Conservation (phyloP, 169 alveolate species). For the Plasmodium knowlesi region DNA sequence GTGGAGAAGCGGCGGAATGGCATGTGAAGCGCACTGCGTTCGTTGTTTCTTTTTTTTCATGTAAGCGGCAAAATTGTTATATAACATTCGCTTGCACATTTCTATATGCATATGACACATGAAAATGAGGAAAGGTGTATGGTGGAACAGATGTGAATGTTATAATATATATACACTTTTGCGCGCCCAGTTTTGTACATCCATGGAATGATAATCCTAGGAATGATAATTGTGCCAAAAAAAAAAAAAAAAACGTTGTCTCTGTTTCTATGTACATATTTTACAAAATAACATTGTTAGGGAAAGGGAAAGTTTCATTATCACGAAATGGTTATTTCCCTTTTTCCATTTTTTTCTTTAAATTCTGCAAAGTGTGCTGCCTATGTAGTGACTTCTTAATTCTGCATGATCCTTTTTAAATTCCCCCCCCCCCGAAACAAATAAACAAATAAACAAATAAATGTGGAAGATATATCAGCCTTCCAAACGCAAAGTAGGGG, state of each 20-base stretch:
- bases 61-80: background rate
- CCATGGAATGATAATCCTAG: background rate
- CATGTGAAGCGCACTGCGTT: background rate
- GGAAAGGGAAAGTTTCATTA: background rate
- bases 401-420: background rate
- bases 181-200: background rate
- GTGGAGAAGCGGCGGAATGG: background rate
- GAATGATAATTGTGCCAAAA: background rate
- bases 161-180: background rate
- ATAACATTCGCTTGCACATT: background rate
- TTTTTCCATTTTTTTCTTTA: background rate
- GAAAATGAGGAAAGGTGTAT: background rate
- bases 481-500: background rate
- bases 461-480: background rate
- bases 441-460: background rate
- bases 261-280: background rate
- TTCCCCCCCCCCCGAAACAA: too few species aligned
- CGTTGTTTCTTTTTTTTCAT: background rate
- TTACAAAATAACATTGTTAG: background rate
- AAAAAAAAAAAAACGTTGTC: background rate
- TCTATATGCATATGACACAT: background rate
- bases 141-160: background rate
- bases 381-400: background rate
- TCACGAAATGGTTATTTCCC: background rate
- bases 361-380: background rate